phyloP scores from a whole-genome alignment of 23 red algal genomes.

The Pyropia yezoensis region DNA sequence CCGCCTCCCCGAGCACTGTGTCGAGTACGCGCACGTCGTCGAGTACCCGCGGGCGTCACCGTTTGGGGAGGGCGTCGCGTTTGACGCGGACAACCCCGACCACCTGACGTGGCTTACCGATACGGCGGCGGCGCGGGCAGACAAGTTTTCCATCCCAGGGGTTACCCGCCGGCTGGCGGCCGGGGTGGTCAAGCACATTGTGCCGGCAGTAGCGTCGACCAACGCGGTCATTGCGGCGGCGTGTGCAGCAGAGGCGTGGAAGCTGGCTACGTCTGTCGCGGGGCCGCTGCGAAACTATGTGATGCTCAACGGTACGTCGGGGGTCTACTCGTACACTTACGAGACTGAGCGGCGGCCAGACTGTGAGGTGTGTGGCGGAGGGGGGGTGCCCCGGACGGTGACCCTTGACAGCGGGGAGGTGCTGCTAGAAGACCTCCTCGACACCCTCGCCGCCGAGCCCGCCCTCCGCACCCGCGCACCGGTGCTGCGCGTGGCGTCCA shows the following conservation, averaged over 20 bases:
- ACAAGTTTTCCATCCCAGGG: conserved; percentile 74
- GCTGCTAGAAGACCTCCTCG: too few relatives aligned
- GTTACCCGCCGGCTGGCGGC: conserved; percentile 72
- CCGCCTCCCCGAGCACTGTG: conserved; percentile 85
- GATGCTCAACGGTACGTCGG: conserved; percentile 77
- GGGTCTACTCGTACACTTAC: conserved; percentile 80
- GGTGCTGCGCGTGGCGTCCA: too few relatives aligned
- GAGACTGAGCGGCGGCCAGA: conserved; percentile 55
- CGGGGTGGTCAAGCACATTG: conserved; percentile 78
- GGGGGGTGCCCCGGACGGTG: too few relatives aligned
- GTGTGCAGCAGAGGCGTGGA: conserved; percentile 79
- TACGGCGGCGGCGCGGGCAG: conserved; percentile 56
- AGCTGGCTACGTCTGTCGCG: conserved; percentile 56
- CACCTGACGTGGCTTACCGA: conserved; percentile 76
- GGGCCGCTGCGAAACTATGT: conserved; percentile 67
- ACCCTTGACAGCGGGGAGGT: too few relatives aligned
- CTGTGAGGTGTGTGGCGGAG: conserved; percentile 80
- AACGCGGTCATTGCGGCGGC: conserved; percentile 89
- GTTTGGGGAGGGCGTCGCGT: conserved; percentile 26
- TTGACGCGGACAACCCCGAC: conserved; percentile 82
- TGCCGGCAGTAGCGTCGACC: conserved; percentile 96
- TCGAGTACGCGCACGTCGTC: conserved; percentile 80
- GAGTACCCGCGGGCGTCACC: conserved; percentile 64
- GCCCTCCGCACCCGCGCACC: too few relatives aligned
- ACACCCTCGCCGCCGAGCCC: too few relatives aligned